Percentiles rank a stretch among this genome's conserved stretches.
Evolutionary conservation across 106 monocot species (phyloP).

Genomic region (Iris macrosiphon): DNA sequence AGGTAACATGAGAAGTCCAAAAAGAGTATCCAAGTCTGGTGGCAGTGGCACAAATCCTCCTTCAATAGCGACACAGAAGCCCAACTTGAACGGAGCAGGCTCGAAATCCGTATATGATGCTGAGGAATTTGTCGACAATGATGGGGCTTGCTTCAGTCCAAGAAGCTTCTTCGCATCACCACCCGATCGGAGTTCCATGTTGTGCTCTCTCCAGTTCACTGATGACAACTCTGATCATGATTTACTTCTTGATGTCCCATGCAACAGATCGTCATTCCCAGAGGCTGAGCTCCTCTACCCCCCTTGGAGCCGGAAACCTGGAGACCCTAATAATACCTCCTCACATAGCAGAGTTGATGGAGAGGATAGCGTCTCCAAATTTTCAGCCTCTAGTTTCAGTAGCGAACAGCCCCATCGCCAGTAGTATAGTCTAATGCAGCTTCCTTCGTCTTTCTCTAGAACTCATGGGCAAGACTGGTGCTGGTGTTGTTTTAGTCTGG

Average conservation of each 20-base stretch:
- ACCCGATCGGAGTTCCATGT: slow-evolving; percentile 13
- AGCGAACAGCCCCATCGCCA: slow-evolving; percentile 21
- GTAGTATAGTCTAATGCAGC: no score
- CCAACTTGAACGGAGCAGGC: background rate
- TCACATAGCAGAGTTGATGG: slow-evolving; percentile 16
- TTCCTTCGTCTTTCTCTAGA: no score
- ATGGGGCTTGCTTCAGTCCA: slow-evolving; percentile 35
- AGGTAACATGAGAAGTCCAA: slow-evolving; percentile 24
- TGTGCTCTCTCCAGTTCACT: slow-evolving; percentile 20
- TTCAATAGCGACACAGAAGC: background rate
- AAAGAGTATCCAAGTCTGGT: slow-evolving; percentile 18
- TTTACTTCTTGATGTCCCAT: slow-evolving; percentile 35
- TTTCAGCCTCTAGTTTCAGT: slow-evolving; percentile 22
- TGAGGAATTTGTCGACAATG: slow-evolving; percentile 28
- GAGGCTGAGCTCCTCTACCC: slow-evolving; percentile 52
- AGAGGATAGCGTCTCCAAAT: slow-evolving; percentile 29
- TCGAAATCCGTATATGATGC: slow-evolving; percentile 2
- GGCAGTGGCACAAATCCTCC: slow-evolving; percentile 3
- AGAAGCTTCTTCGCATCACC: slow-evolving; percentile 29
- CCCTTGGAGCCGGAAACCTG: slow-evolving; percentile 23
- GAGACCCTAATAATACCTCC: slow-evolving; percentile 9
- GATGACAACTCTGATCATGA: slow-evolving; percentile 40
- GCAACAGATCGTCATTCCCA: slow-evolving; percentile 33
- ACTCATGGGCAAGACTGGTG: no score
- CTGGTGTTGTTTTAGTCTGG: no score